Base-by-base conservation (phyloP, 208 protist species). In the Leishmania aethiopica region DNA sequence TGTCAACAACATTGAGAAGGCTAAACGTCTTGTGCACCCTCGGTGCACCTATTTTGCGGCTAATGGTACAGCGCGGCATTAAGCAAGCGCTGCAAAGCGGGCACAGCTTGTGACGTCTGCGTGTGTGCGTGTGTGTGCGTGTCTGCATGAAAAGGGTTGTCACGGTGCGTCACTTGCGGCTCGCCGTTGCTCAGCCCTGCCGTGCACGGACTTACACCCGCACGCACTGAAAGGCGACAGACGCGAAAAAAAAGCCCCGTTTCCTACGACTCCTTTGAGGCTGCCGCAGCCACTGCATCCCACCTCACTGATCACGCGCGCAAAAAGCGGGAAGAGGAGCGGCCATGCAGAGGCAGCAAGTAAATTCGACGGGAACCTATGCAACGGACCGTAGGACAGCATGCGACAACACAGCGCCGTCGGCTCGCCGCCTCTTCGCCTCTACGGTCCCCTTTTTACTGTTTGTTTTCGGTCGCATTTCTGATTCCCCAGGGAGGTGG, bases 11-110 rank as follows among this genome's bases (percentile, higher is more conserved):
- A 22, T 81, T 92, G 55, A 80, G 72, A 5, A 88, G 86, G 82
- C 74, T 95, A 13, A 90, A 92, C 55, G 64, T 88, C 1, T 77
- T 93, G 8, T 81, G 78, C 17, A 86, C 88, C 0, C 80, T 96
- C 28, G 86, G 90, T 1, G 76, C 86, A n/a, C 87, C 90, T 1
- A 75, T 93, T 35, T 55, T 96, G 51, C 89, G 88, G 78, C 53
- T 77, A 17, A 79, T 85, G 35, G 28, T 96, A 25, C 76, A 91
- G 72, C 80, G 64, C 57, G 71, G 80, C 25, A 74, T 85, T n/a
- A n/a, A 82, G 42, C 53, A 76, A 0, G 35, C 40, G 22, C 71
- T 84, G 19, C 80, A 49, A 42, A 70, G 88, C 28, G 47, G 70
- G 70, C 82, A 84, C 75, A 22, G 25, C 22, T 6, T 86, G 11